Base-by-base conservation (phyloP, 1,284 basidiomycete genomes). In the Golubevia sp. region DNA sequence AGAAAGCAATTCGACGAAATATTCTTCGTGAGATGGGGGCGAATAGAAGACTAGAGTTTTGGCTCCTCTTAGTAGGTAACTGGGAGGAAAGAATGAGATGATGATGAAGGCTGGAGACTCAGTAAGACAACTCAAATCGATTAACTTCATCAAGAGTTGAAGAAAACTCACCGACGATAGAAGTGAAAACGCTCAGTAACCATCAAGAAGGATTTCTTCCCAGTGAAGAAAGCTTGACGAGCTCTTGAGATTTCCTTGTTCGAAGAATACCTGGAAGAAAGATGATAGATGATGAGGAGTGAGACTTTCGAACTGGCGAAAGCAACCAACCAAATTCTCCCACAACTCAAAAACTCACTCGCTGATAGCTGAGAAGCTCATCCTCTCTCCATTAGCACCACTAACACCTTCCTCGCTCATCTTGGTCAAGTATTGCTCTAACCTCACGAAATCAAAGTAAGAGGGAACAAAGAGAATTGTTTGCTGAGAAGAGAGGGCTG, bases 131-230 rank as follows among this genome's bases (percentile, higher is more conserved):
- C n/a, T n/a, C 48, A 49, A 18, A 23, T 23, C 48, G 48, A 18
- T 23, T 49, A 18, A 18, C 20, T 23, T 49, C 48, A 49, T 23
- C 2, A 74, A 85, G 52, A 30, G 54, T 21, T 27, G 6, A 6
- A n/a, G n/a, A n/a, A 20, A 21, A 20, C 54, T 55, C 70, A 91
- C 89, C 94, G 88, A 66, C 93, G 89, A 88, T 95, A 99, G 84
- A 99, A 99, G 85, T 99, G 94, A 86, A 98, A 97, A 21, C 97
- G 89, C 83, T 99, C 97, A 65, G 93, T 97, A 72, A 98, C 87
- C 67, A 99, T 86, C 23, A 99, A 84, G 86, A 98, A 92, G 0
- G 90, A 86, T 73, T 91, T 93, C 76, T 92, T 91, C 59, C 92
- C 93, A 50, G 87, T 88, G 87, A 97, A 97, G 86, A 99, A 99